Conservation (phyloP, 2,329 filamentous ascomycete genomes). For the Xylaria sp. region DNA sequence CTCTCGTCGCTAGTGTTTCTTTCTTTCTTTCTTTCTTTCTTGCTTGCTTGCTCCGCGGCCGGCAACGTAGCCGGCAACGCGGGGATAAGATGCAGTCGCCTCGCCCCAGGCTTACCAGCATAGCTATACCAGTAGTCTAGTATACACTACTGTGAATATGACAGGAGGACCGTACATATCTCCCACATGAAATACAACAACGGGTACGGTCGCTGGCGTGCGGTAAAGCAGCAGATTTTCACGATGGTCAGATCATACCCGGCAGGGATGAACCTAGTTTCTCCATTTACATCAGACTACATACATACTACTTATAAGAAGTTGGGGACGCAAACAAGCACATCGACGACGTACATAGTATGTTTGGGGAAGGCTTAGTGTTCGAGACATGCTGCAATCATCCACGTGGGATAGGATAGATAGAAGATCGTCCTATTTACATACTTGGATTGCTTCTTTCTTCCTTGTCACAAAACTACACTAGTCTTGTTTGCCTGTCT, state of each 20-base stretch:
- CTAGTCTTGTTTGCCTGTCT: neutral
- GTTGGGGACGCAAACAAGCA: neutral
- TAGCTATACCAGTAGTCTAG: neutral
- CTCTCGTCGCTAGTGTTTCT: neutral
- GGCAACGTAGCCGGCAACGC: neutral
- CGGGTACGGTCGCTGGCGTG: neutral
- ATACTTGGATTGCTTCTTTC: too few relatives aligned
- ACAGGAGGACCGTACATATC: conserved; percentile 9
- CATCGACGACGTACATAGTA: neutral
- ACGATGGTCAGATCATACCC: conserved; percentile 10
- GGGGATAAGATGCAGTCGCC: conserved; percentile 2
- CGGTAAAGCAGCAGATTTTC: neutral
- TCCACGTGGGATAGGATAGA: conserved; percentile 30
- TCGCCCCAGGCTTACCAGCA: neutral
- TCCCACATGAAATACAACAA: neutral
- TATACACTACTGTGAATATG: neutral
- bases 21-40: too few relatives aligned
- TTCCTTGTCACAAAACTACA: neutral
- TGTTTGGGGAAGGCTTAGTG: neutral
- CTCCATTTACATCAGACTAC: conserved; percentile 2
- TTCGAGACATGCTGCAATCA: conserved; percentile 21
- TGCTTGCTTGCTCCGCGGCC: neutral
- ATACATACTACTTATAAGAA: too few relatives aligned
- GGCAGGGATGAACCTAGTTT: conserved; percentile 19
- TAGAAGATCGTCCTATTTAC: neutral